A percentile compares a stretch with the other conserved stretches of the same genome.
These are phyloP conservation scores for Paracamarosporium sp. DNA, from an alignment of 2,329 filamentous ascomycete species.

Conservation along the genomic window DNA sequence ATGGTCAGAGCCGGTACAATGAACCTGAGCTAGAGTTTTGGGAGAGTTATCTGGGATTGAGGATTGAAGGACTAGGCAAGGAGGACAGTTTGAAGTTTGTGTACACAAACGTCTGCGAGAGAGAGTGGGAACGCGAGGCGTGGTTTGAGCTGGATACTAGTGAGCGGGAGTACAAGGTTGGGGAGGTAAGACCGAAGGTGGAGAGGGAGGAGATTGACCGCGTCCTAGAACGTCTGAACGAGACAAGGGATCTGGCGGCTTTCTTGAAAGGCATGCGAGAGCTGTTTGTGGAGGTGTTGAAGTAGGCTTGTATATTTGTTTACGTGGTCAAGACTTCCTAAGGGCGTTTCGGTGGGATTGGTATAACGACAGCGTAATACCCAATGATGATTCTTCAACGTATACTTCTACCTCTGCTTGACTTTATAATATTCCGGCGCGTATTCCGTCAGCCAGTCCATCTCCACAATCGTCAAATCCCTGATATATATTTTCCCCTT, in stretches of 20 bases:
- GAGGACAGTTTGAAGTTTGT: constrained; percentile 89
- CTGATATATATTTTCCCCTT: constrained; percentile 87
- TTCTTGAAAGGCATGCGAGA: constrained; percentile 84
- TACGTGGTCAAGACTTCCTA: not conserved
- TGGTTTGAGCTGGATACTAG: constrained; percentile 91
- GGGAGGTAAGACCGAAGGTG: constrained; percentile 80
- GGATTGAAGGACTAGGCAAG: constrained; percentile 86
- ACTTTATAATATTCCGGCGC: constrained; percentile 69
- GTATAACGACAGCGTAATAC: constrained; percentile 9
- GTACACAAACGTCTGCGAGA: constrained; percentile 85
- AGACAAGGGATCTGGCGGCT: constrained; percentile 73
- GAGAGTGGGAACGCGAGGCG: constrained; percentile 85
- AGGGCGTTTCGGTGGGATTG: not conserved
- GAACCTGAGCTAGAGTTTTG: constrained; percentile 94
- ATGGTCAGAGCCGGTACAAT: constrained; percentile 86
- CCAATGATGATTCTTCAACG: constrained; percentile 2
- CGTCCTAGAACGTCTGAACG: constrained; percentile 81
- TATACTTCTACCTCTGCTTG: constrained; percentile 24
- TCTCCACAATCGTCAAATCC: constrained; percentile 92
- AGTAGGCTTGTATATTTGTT: constrained; percentile 28
- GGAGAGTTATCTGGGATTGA: constrained; percentile 86
- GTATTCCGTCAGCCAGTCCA: constrained; percentile 89
- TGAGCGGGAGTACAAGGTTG: constrained; percentile 83
- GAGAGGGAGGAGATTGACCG: constrained; percentile 78
- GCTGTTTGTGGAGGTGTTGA: constrained; percentile 69